Conservation (phyloP, 1,139 yeast species). For the Sugiyamaella japonica region DNA sequence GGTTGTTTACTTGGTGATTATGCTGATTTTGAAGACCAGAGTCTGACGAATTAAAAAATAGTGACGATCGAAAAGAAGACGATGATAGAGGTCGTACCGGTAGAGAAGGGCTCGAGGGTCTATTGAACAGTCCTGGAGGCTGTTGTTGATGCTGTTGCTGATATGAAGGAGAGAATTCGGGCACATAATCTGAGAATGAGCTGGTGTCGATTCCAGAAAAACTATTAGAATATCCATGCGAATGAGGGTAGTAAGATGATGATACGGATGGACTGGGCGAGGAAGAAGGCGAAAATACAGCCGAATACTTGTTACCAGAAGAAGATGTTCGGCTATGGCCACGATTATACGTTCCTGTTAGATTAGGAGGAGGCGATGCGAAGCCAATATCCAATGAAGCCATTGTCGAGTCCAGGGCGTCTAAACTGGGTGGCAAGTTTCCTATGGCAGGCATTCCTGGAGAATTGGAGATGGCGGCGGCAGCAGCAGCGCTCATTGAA, state of each 20-base stretch:
- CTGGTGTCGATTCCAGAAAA: conserved; percentile 4
- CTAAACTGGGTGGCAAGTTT: not conserved
- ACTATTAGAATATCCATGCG: conserved; percentile 16
- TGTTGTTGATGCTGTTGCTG: conserved; percentile 16
- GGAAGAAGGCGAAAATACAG: conserved; percentile 9
- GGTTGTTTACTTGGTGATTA: not conserved
- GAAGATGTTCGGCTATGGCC: conserved; percentile 10
- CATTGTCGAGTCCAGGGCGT: conserved; percentile 7
- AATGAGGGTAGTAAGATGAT: conserved; percentile 12
- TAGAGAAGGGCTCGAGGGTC: conserved; percentile 32
- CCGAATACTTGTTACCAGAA: conserved; percentile 4
- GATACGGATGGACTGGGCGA: conserved; percentile 6
- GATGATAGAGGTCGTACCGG: conserved; percentile 34
- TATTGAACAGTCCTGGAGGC: conserved; percentile 13
- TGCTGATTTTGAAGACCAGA: not conserved
- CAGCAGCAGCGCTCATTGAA: conserved; percentile 2
- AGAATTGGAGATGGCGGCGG: too few relatives aligned
- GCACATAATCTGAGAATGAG: conserved; percentile 7
- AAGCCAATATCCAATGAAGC: conserved; percentile 9
- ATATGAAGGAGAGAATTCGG: conserved; percentile 12
- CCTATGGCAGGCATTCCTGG: not conserved
- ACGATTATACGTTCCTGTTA: not conserved
- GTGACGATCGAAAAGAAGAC: conserved; percentile 26
- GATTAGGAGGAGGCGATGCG: not conserved
- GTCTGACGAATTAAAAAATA: conserved; percentile 2